Evolutionary conservation across 108 stramenopile species (phyloP), one percentile per base, ranked within the genome.

Genomic region (Skeletonema costatum): DNA sequence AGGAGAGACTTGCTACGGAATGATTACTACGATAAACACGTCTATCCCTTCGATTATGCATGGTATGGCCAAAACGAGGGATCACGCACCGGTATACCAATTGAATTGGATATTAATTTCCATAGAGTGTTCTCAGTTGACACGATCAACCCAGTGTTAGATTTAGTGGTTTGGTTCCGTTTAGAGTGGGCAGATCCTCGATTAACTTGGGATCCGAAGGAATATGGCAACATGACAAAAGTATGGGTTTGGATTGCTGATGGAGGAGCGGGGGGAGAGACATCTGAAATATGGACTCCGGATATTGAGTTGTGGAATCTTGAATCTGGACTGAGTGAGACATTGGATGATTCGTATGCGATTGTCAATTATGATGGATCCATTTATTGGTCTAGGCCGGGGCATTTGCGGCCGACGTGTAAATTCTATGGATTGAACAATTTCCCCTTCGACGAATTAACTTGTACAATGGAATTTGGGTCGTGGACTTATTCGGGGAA

Each of bases 211-310:
- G 44, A 81, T 32, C 84, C 84, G 5, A 14, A 30, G 16, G 79
- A 81, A 7, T 85, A 77, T 58, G 59, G 38, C 9, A 70, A 64
- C 50, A n/a, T 81, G 7, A 61, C 60, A 3, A 76, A 64, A 32
- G 46, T 56, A 0, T 84, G 83, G 83, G 79, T 80, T 51, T 84
- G 64, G 60, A 71, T 84, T 7, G 35, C 14, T 12, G 73, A 72
- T 59, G 84, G 84, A 14, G 63, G 65, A 29, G 73, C 41, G 31
- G 84, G 66, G 12, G 84, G 84, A 1, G 84, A 85, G 61, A 75
- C 46, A 12, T 81, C 80, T 3, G 84, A 85, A 61, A 82, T 85
- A 36, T 85, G 85, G 85, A 82, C 85, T 16, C 85, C 85, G 4
- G 85, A 85, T 61, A 60, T 85, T 33, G 76, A 85, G 48, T 48